phyloP scores from a whole-genome alignment of 371 early-diverging fungal genomes.

The Mortierella sp. region DNA sequence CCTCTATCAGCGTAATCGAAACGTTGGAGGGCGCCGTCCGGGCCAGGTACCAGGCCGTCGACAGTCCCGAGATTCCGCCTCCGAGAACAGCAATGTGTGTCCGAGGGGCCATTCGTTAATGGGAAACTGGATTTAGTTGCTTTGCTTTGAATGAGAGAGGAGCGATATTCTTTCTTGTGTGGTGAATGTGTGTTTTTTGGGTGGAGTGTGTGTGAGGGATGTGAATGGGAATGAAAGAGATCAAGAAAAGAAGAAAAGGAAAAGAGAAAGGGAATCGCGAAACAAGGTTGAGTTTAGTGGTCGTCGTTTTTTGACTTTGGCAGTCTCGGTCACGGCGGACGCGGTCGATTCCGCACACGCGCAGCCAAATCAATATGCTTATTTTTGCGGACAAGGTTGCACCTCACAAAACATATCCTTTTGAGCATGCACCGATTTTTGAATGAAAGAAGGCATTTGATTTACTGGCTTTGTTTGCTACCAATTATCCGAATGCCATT shows the following conservation, averaged over 20 bases:
- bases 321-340: no score
- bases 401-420: no score
- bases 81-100: conserved; percentile 82
- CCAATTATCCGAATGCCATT: no score
- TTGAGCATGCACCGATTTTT: no score
- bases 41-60: conserved; percentile 87
- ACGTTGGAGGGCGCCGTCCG: conserved; percentile 64
- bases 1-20: conserved; percentile 81
- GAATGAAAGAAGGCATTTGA: no score
- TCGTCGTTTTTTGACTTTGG: neutral
- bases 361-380: no score
- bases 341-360: neutral
- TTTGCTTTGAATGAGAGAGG: neutral
- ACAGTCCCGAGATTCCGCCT: conserved; percentile 94
- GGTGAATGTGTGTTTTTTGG: neutral
- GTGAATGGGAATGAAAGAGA: neutral
- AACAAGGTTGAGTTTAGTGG: neutral
- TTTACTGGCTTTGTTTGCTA: no score
- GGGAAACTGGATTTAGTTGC: neutral
- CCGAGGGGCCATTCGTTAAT: conserved; percentile 35
- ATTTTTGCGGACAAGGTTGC: no score
- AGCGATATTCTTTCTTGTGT: neutral
- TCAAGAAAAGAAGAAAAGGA: neutral
- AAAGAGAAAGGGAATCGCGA: neutral
- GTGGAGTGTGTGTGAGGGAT: neutral